Evolutionary conservation across 106 monocot species (phyloP).

Genomic region (Ottelia alismoides): DNA sequence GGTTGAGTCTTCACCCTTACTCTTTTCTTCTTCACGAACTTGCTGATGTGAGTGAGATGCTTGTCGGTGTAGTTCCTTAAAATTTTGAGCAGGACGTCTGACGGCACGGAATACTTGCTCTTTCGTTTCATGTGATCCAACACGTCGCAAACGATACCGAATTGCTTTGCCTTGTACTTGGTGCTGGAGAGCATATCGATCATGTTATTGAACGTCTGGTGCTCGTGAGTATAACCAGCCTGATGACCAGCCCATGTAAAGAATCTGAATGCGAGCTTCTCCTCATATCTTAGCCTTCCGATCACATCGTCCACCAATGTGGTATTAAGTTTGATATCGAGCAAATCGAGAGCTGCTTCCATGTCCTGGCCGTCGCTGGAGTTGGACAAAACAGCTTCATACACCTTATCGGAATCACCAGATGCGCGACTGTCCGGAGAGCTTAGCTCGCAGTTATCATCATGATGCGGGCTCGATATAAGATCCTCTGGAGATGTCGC

Average conservation of each 20-base stretch:
- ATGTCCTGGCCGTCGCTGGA: constrained; percentile 19
- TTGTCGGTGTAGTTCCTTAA: constrained; percentile 49
- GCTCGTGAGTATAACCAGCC: constrained; percentile 43
- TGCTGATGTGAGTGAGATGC: constrained; percentile 65
- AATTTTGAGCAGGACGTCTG: constrained; percentile 30
- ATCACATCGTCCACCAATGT: constrained; percentile 53
- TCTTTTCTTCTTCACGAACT: constrained; percentile 67
- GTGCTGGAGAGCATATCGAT: constrained; percentile 89
- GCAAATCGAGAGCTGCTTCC: constrained; percentile 40
- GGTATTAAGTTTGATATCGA: constrained; percentile 30
- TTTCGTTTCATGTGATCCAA: constrained; percentile 80
- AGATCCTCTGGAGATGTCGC: no score
- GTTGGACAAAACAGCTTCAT: constrained; percentile 34
- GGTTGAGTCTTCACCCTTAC: constrained; percentile 51
- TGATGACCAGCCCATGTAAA: constrained; percentile 82
- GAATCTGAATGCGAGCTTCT: constrained; percentile 83
- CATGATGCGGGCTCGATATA: no score
- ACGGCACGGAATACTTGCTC: constrained; percentile 31
- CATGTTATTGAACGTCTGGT: constrained; percentile 50
- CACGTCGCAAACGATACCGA: constrained; percentile 68
- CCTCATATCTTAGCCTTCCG: constrained; percentile 55
- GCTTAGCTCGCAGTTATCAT: no score
- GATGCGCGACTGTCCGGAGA: no score
- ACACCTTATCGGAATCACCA: constrained; percentile 34
- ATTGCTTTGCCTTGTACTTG: constrained; percentile 59